A percentile compares a stretch with the other conserved stretches of the same genome.
These are phyloP conservation scores for Scedosporium dehoogii DNA, from an alignment of 2,329 filamentous ascomycete genomes.

Conservation along the genomic window DNA sequence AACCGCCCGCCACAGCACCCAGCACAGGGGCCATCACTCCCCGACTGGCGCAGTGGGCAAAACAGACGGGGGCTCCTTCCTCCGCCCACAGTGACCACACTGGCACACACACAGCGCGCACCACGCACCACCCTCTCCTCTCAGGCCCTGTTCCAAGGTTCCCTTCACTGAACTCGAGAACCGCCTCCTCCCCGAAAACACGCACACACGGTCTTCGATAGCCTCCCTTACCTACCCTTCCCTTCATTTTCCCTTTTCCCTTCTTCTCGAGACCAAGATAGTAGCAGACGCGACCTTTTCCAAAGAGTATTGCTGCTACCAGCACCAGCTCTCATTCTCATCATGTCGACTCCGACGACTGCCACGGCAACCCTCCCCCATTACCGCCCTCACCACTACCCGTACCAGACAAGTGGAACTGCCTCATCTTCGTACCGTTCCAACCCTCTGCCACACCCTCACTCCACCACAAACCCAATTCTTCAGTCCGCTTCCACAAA, in stretches of 20 bases:
- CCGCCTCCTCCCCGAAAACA: not conserved
- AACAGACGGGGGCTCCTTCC: not conserved
- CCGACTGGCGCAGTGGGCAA: not conserved
- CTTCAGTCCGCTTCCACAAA: slow-evolving; percentile 24
- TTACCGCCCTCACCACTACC: slow-evolving; percentile 55
- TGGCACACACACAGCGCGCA: not conserved
- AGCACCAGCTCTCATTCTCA: slow-evolving; percentile 10
- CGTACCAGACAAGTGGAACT: slow-evolving; percentile 38
- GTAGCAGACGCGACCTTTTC: not conserved
- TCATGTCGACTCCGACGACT: slow-evolving; percentile 75
- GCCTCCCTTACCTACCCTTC: not conserved
- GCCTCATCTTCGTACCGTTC: slow-evolving; percentile 23
- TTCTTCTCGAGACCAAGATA: not conserved
- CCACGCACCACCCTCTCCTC: not conserved
- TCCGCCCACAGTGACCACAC: not conserved
- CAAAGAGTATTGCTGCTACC: not conserved
- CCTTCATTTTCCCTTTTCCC: not conserved
- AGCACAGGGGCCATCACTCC: not conserved
- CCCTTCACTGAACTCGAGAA: not conserved
- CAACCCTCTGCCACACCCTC: slow-evolving; percentile 8
- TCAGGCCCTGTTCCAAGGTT: slow-evolving; percentile 1
- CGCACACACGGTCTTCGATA: not conserved
- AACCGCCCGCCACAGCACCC: not conserved
- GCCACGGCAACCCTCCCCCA: slow-evolving; percentile 57
- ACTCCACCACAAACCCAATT: slow-evolving; percentile 19